Base-by-base conservation (phyloP, 2,329 filamentous ascomycete species). In the Zalaria sp. region DNA sequence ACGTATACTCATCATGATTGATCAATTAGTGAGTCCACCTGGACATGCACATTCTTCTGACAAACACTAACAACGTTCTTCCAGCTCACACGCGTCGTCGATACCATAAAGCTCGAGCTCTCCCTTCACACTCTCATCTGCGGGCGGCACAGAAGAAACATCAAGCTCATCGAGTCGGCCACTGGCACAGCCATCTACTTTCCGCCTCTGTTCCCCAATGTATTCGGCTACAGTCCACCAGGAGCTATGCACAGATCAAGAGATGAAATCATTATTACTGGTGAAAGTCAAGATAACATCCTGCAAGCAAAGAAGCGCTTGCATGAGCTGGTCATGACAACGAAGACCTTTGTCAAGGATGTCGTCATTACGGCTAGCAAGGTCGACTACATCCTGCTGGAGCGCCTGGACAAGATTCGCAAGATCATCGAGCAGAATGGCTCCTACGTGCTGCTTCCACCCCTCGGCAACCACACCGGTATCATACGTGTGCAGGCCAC, bases 151-250 rank as follows among this genome's bases (percentile, higher is more conserved):
- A 77, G 91, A 52, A 93, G 94, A 69, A 95, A 95, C 60, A 94
- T 98, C 67, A 96, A 96, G 68, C 69, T 91, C 54, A 95, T 98
- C 56, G 91, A 98, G 63, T 93, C 91, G 9, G 79, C 83, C 27
- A 96, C 91, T 9, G 86, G 88, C 54, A 96, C 91, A 5, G 89
- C 91, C 49, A 96, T 98, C 54, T 98, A 98, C 66, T 96, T 98
- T 57, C 91, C 91, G 27, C 87, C 88, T 5, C 83, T 89, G 1
- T 96, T 96, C 58, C 88, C 89, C 9, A 79, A 82, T 45, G 80
- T 95, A 49, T 95, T 91, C 57, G 83, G 85, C 45, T 98, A 94
- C 60, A 84, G 80, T 41, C 88, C 89, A 1, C 77, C 78, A 5
- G 85, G 83, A 49, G 87, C 87, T 18, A 47, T 58, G 32, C 77